Evolutionary conservation across 2,329 filamentous ascomycete genomes (phyloP), one percentile per base, ranked within the genome.

Genomic region (Alternaria postmessia): DNA sequence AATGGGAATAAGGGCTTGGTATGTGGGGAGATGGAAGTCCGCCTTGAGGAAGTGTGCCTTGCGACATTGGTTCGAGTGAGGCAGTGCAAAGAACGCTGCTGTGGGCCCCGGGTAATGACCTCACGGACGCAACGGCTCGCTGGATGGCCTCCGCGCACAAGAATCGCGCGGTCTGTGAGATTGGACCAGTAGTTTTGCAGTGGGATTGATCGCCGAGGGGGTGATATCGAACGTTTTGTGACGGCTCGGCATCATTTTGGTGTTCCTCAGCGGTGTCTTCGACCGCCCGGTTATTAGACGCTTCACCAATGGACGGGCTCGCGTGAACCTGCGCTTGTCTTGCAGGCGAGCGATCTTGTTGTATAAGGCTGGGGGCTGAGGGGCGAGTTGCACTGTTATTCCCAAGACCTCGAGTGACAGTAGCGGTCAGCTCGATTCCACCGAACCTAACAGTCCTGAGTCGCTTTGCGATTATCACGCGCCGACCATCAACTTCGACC

Each of bases 31-130:
- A 57, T 63, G 48, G 38, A 26, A 70, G 51, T 72, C 71, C 72
- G 71, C 71, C 72, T 75, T 56, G 65, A 47, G 39, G 57, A 56
- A 57, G 54, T 68, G 44, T 60, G 71, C 69, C 68, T 74, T 60
- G 70, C 62, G 57, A 68, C 54, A n/a, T 51, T 55, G 42, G 64
- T 68, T 46, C 36, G 38, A 54, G 54, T 22, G 60, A 52, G 69
- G 68, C 66, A 68, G 71, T 70, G 70, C 69, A 66, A 51, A 57
- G 42, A 44, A 30, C 49, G 55, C 41, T 48, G 34, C 36, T 49
- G 34, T 48, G 51, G 59, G 47, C 51, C 56, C 49, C 43, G 49
- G 49, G 48, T 54, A 48, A 61, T 63, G 59, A 65, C 48, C 57
- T 62, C 59, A 61, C 53, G 53, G 48, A 52, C 54, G 30, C 42